Conservation (phyloP, 1,284 basidiomycete genomes). For the Fomes fomentarius region DNA sequence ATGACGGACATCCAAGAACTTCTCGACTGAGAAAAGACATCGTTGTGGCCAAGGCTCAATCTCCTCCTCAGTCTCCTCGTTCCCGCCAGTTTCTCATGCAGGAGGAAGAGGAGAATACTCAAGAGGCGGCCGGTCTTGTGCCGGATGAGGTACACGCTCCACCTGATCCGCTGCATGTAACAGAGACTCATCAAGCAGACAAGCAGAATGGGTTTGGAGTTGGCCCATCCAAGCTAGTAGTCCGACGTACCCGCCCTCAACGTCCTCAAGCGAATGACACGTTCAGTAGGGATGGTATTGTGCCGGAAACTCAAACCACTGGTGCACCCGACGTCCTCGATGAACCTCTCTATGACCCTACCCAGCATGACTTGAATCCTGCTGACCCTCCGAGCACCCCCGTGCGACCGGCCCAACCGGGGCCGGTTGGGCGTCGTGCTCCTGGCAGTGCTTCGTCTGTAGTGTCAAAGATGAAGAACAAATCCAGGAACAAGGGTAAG, state of each 20-base stretch:
- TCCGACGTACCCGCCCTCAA: constrained; percentile 5
- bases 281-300: constrained; percentile 25
- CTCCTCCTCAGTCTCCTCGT: neutral
- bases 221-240: constrained; percentile 1
- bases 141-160: neutral
- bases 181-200: neutral
- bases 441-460: constrained; percentile 12
- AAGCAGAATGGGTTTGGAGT: neutral
- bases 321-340: neutral
- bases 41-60: neutral
- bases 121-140: constrained; percentile 15
- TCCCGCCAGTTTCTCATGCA: constrained; percentile 12
- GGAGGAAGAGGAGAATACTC: constrained; percentile 26
- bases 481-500: constrained; percentile 8
- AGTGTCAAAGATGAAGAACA: constrained; percentile 20
- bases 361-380: neutral
- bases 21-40: neutral
- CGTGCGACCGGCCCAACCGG: neutral
- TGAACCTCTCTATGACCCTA: neutral
- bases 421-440: neutral
- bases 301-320: constrained; percentile 22
- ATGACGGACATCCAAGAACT: neutral
- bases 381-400: constrained; percentile 13
- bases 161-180: no score
- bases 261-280: constrained; percentile 19